Percentiles rank a stretch among this genome's conserved stretches.
These are phyloP conservation scores for Blastomyces silverae DNA, from an alignment of 2,329 filamentous ascomycete species.

Conservation along the genomic window DNA sequence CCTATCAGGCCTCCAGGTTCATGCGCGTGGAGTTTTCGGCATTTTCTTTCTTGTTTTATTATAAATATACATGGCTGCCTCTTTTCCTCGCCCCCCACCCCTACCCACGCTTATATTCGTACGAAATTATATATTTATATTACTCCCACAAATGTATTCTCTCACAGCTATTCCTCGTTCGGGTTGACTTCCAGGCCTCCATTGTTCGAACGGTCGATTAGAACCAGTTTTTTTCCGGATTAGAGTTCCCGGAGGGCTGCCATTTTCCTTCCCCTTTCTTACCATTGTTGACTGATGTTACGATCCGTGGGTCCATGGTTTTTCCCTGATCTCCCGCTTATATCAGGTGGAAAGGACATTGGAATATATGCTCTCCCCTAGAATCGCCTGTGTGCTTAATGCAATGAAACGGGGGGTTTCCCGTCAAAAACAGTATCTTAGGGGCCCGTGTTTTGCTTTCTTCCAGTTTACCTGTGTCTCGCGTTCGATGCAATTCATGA, in stretches of 20 bases:
- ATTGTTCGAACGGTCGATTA: neutral
- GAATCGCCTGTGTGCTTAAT: neutral
- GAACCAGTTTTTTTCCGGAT: neutral
- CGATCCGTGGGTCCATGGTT: neutral
- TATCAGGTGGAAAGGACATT: neutral
- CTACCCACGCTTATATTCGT: neutral
- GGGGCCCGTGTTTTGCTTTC: neutral
- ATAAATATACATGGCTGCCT: neutral
- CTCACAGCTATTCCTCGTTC: neutral
- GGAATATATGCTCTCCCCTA: neutral
- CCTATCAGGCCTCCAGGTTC: neutral
- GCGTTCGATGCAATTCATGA: neutral
- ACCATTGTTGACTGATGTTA: neutral
- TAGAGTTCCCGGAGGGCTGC: neutral
- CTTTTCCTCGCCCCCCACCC: neutral
- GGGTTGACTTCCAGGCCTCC: neutral
- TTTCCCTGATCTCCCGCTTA: neutral
- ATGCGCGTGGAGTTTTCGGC: neutral
- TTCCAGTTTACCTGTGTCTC: neutral
- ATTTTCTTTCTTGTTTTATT: neutral
- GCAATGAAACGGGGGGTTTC: neutral
- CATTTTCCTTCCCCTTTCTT: neutral
- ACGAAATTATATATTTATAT: slow-evolving; percentile 1
- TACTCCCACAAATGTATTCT: neutral
- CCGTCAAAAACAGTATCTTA: neutral